phyloP scores from a whole-genome alignment of 2,329 filamentous ascomycete genomes.

The Gremmenia infestans region DNA sequence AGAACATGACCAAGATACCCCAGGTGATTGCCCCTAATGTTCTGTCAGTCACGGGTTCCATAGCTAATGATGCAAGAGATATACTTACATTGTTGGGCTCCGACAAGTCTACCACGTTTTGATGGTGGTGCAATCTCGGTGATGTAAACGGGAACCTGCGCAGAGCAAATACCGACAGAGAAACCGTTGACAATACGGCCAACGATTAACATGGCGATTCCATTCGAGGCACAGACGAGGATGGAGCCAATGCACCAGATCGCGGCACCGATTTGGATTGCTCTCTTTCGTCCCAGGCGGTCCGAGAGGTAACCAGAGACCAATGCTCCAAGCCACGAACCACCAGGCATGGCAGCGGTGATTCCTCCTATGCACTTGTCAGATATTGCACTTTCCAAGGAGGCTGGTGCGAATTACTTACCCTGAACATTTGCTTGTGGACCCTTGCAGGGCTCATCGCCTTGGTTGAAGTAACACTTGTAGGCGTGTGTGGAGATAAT shows the following conservation, averaged over 20 bases:
- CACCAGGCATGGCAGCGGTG: slow-evolving; percentile 65
- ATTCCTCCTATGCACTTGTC: slow-evolving; percentile 51
- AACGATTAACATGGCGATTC: slow-evolving; percentile 46
- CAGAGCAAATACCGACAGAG: slow-evolving; percentile 56
- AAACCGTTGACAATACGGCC: slow-evolving; percentile 59
- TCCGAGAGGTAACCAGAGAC: slow-evolving; percentile 56
- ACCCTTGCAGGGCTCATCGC: slow-evolving; percentile 46
- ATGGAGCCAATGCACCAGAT: slow-evolving; percentile 54
- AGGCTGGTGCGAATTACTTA: slow-evolving; percentile 28
- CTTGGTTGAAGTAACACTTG: slow-evolving; percentile 45
- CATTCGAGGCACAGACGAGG: slow-evolving; percentile 53
- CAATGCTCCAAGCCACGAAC: slow-evolving; percentile 62
- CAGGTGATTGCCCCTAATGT: slow-evolving; percentile 51
- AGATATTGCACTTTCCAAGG: neutral
- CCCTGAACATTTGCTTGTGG: slow-evolving; percentile 36
- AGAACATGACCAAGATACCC: slow-evolving; percentile 67
- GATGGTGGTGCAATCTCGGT: slow-evolving; percentile 57
- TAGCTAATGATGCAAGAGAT: neutral
- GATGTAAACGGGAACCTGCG: slow-evolving; percentile 64
- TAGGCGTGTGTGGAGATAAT: slow-evolving; percentile 50
- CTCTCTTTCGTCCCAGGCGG: slow-evolving; percentile 43
- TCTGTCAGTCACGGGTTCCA: slow-evolving; percentile 1
- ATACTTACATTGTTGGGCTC: slow-evolving; percentile 58
- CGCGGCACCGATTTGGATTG: slow-evolving; percentile 43
- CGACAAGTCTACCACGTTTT: slow-evolving; percentile 60